phyloP scores from a whole-genome alignment of 495 filamentous ascomycete species.

The Hypoxylon fuscum region DNA sequence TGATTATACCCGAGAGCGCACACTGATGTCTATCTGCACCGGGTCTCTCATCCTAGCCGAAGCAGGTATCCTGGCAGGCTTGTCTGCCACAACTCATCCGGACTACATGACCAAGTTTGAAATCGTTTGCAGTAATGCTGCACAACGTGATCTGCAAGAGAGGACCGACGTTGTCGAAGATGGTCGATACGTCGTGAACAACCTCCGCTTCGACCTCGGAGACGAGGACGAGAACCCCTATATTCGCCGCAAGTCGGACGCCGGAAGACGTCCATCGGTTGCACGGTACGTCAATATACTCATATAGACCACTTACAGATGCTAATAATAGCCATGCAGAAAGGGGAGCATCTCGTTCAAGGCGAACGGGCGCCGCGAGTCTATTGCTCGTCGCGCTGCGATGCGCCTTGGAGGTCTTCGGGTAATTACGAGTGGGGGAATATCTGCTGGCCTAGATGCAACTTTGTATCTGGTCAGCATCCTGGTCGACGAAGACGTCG shows the following conservation, averaged over 20 bases:
- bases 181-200: constrained; percentile 82
- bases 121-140: constrained; percentile 71
- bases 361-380: constrained; percentile 70
- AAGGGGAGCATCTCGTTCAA: constrained; percentile 80
- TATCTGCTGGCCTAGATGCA: constrained; percentile 81
- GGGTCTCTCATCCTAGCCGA: constrained; percentile 77
- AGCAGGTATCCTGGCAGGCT: constrained; percentile 73
- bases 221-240: constrained; percentile 80
- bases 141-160: constrained; percentile 63
- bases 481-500: constrained; percentile 71
- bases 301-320: background rate
- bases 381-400: constrained; percentile 69
- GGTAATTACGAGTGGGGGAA: constrained; percentile 79
- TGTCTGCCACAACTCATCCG: constrained; percentile 77
- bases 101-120: constrained; percentile 71
- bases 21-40: constrained; percentile 78
- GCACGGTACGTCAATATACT: constrained; percentile 58
- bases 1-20: constrained; percentile 74
- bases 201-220: constrained; percentile 77
- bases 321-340: constrained; percentile 43
- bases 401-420: constrained; percentile 74
- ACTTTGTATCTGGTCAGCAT: constrained; percentile 79
- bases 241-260: constrained; percentile 71
- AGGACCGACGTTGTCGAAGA: constrained; percentile 76
- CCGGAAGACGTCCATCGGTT: constrained; percentile 65